These are phyloP conservation scores for Apium graveolens DNA, from an alignment of 129 eudicot species.

Conservation along the genomic window DNA sequence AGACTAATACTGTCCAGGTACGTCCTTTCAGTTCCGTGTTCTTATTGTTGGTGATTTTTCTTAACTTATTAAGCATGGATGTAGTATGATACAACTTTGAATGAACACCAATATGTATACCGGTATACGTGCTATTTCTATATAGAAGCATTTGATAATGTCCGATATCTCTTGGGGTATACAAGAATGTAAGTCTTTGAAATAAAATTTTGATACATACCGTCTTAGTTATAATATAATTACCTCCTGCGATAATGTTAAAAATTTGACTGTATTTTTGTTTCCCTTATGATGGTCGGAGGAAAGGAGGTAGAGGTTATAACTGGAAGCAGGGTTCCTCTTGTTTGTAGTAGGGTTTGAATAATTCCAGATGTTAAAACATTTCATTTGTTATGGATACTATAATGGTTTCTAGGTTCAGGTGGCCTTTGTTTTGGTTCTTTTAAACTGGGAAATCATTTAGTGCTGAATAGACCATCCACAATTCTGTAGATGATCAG, in stretches of 20 bases:
- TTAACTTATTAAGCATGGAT: background rate
- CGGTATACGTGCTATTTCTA: background rate
- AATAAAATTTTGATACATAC: background rate
- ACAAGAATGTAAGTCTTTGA: background rate
- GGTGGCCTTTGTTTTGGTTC: background rate
- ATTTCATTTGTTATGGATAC: no score
- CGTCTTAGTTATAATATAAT: background rate
- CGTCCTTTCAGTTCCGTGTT: constrained; percentile 11
- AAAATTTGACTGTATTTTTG: background rate
- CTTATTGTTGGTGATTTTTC: constrained; percentile 4
- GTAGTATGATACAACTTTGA: background rate
- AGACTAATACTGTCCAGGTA: constrained; percentile 73
- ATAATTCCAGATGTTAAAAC: background rate
- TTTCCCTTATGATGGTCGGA: background rate
- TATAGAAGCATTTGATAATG: background rate
- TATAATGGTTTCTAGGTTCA: background rate
- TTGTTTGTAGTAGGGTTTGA: background rate
- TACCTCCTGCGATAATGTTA: background rate
- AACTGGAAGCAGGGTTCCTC: background rate
- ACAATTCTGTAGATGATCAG: background rate
- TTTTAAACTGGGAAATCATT: background rate
- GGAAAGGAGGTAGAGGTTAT: background rate
- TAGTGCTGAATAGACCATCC: background rate
- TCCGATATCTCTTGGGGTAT: background rate
- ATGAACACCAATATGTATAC: background rate